Conservation (phyloP, 2,329 filamentous ascomycete genomes). For the Alternaria panax region DNA sequence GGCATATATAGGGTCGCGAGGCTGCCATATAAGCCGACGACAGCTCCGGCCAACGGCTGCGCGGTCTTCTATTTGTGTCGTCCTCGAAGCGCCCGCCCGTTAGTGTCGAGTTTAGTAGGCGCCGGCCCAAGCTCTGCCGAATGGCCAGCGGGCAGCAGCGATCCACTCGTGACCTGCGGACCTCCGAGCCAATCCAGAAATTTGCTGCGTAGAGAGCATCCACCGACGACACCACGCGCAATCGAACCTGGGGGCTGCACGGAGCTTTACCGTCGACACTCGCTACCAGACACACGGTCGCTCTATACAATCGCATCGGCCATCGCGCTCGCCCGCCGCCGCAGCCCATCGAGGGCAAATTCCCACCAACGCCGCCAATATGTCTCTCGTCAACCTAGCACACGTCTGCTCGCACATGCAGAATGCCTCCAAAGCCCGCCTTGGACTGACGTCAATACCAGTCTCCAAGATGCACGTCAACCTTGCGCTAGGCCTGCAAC, state of each 20-base stretch:
- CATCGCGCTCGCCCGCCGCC: slow-evolving; percentile 20
- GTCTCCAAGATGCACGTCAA: slow-evolving; percentile 81
- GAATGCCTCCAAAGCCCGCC: slow-evolving; percentile 83
- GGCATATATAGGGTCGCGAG: slow-evolving; percentile 28
- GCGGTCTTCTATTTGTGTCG: slow-evolving; percentile 44
- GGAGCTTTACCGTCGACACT: slow-evolving; percentile 11
- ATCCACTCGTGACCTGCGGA: slow-evolving; percentile 36
- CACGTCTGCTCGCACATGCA: slow-evolving; percentile 90
- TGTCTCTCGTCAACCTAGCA: slow-evolving; percentile 78
- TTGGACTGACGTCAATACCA: slow-evolving; percentile 83
- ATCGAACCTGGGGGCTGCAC: slow-evolving; percentile 28
- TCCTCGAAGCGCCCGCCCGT: slow-evolving; percentile 43
- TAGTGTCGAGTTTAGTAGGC: slow-evolving; percentile 27
- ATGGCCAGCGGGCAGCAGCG: slow-evolving; percentile 16
- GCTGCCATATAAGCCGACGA: slow-evolving; percentile 21
- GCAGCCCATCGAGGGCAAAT: slow-evolving; percentile 41
- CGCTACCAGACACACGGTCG: background rate
- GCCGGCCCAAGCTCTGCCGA: slow-evolving; percentile 28
- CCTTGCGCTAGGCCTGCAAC: slow-evolving; percentile 78
- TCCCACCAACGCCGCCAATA: slow-evolving; percentile 46
- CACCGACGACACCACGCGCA: slow-evolving; percentile 29
- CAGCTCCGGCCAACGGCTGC: slow-evolving; percentile 27
- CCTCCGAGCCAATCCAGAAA: slow-evolving; percentile 40
- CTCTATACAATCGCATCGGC: background rate
- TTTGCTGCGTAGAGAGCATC: slow-evolving; percentile 32